These are phyloP conservation scores for Cenococcum geophilum DNA, from an alignment of 495 filamentous ascomycete genomes.

Conservation along the genomic window DNA sequence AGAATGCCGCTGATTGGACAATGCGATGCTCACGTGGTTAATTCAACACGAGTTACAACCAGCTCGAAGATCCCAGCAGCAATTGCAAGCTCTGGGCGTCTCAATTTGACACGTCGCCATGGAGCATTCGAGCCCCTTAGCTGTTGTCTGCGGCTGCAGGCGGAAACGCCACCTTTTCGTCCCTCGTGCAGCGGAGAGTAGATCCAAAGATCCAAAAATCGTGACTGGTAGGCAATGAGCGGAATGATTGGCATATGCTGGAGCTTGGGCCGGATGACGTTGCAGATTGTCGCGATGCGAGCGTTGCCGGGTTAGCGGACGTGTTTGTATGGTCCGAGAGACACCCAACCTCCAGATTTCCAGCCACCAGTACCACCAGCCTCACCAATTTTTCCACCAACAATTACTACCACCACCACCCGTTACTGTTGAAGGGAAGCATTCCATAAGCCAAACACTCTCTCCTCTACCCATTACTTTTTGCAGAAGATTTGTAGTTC, in stretches of 20 bases:
- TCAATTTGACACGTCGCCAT: background rate
- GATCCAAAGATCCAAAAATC: background rate
- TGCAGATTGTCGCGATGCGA: background rate
- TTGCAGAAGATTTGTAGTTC: background rate
- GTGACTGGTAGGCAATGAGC: background rate
- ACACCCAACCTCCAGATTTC: constrained; percentile 4
- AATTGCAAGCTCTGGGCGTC: background rate
- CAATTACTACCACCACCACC: constrained; percentile 4
- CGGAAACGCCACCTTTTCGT: background rate
- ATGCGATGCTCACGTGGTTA: no score
- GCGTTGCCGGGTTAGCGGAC: constrained; percentile 7
- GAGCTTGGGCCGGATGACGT: background rate
- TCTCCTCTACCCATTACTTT: constrained; percentile 1
- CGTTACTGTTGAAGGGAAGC: background rate
- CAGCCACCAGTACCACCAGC: background rate
- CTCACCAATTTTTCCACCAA: constrained; percentile 3
- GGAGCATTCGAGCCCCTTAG: background rate
- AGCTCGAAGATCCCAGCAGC: background rate
- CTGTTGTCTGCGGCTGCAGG: background rate
- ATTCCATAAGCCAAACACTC: constrained; percentile 2
- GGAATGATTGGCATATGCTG: background rate
- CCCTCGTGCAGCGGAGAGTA: background rate
- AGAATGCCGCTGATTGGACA: no score
- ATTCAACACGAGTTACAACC: no score
- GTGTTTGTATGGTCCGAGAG: constrained; percentile 5